phyloP scores from a whole-genome alignment of 2,329 filamentous ascomycete genomes.

The Mycosphaerella sp. region DNA sequence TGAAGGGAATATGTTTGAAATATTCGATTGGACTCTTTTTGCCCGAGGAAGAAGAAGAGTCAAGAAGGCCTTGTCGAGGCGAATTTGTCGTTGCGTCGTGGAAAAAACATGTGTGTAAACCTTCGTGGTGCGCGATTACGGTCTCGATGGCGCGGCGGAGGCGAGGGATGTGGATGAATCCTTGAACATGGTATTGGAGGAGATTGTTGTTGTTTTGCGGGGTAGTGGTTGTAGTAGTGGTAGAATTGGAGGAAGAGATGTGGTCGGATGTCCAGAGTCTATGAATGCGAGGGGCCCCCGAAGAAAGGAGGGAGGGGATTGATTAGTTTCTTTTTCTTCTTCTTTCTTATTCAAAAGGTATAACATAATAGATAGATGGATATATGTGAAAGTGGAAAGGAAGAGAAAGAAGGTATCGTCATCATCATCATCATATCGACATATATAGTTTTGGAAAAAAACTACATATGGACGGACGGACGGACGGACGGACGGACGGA shows the following conservation, averaged over 20 bases:
- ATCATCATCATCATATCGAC: too few species aligned
- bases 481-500: conserved; percentile 3
- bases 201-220: conserved; percentile 18
- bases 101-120: conserved; percentile 17
- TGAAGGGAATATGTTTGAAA: conserved; percentile 11
- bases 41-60: neutral
- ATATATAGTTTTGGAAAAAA: too few species aligned
- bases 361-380: too few species aligned
- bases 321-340: neutral
- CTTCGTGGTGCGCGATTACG: conserved; percentile 14
- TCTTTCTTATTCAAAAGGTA: too few species aligned
- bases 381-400: too few species aligned
- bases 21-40: conserved; percentile 1
- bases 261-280: conserved; percentile 19
- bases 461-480: conserved; percentile 1
- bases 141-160: conserved; percentile 13
- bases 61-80: conserved; percentile 15
- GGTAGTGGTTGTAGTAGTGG: neutral
- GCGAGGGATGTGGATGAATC: conserved; percentile 12
- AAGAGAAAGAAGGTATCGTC: too few species aligned
- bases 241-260: conserved; percentile 8
- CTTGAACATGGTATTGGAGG: conserved; percentile 12
- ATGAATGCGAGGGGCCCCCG: neutral
- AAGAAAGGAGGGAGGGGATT: neutral
- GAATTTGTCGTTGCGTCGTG: conserved; percentile 12